A percentile compares a stretch with the other conserved stretches of the same genome.
Evolutionary conservation across 2,329 filamentous ascomycete genomes (phyloP).

Genomic region (Magnaporthiopsis incrustans): DNA sequence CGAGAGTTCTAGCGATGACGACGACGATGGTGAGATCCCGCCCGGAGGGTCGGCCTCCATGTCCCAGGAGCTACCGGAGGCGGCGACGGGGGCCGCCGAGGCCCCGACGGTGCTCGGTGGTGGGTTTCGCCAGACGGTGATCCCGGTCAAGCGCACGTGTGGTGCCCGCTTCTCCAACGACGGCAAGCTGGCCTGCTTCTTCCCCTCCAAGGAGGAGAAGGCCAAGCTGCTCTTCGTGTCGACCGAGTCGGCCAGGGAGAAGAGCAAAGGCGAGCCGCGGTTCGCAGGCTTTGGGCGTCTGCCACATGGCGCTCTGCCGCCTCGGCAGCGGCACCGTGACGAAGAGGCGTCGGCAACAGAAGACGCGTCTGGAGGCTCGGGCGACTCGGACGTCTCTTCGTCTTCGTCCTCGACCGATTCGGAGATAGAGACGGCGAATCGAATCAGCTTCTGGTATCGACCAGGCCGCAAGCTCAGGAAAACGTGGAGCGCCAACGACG

Average conservation of each 20-base stretch:
- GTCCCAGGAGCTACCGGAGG: constrained; percentile 49
- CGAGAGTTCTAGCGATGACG: constrained; percentile 59
- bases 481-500: constrained; percentile 46
- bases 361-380: constrained; percentile 40
- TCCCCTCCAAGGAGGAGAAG: constrained; percentile 59
- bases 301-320: constrained; percentile 39
- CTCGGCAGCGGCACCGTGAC: constrained; percentile 35
- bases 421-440: constrained; percentile 54
- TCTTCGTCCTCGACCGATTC: constrained; percentile 51
- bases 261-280: constrained; percentile 44
- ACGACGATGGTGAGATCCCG: constrained; percentile 53
- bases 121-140: constrained; percentile 6
- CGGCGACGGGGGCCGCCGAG: neutral
- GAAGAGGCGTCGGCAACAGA: constrained; percentile 45
- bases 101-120: constrained; percentile 1
- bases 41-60: constrained; percentile 47
- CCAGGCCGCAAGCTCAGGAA: constrained; percentile 44
- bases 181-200: constrained; percentile 59
- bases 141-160: constrained; percentile 34
- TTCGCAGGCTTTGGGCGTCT: constrained; percentile 51
- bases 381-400: constrained; percentile 33
- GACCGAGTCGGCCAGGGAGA: constrained; percentile 36
- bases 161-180: constrained; percentile 55
- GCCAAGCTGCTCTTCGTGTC: constrained; percentile 41
- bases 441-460: constrained; percentile 49